Evolutionary conservation across 805 yeast species (phyloP).

Genomic region (Kazachstania bromeliacearum): DNA sequence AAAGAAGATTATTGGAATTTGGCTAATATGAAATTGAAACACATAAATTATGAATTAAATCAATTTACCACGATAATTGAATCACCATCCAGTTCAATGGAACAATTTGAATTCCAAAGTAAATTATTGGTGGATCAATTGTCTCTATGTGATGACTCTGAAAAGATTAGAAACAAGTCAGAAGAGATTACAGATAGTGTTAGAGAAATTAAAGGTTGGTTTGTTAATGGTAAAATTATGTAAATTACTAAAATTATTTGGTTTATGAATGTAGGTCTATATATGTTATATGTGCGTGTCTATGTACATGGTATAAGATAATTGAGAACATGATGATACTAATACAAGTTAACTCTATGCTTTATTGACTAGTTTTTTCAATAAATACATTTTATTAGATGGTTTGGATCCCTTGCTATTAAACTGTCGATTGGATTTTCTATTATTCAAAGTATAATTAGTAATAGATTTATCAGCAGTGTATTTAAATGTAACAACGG

Average conservation of each 20-base stretch:
- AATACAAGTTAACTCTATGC: too few relatives aligned
- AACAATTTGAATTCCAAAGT: conserved; percentile 25
- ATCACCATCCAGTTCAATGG: conserved; percentile 12
- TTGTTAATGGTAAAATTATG: conserved; percentile 31
- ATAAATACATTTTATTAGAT: too few relatives aligned
- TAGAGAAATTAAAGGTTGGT: conserved; percentile 35
- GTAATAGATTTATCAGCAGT: background rate
- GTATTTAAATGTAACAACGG: background rate
- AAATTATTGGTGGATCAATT: conserved; percentile 19
- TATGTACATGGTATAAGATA: too few relatives aligned
- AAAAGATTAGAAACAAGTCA: conserved; percentile 1
- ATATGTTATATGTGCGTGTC: too few relatives aligned
- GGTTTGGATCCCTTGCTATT: too few relatives aligned
- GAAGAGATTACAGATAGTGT: conserved; percentile 23
- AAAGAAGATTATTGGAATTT: conserved; percentile 8
- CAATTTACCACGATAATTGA: conserved; percentile 17
- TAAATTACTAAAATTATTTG: conserved; percentile 1
- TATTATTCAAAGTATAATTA: too few relatives aligned
- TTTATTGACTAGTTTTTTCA: too few relatives aligned
- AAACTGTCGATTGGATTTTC: too few relatives aligned
- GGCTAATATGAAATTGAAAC: conserved; percentile 22
- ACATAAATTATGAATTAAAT: conserved; percentile 25
- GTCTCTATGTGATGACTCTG: conserved; percentile 8
- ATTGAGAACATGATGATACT: too few relatives aligned
- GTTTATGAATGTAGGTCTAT: conserved; percentile 1